Conservation (phyloP, 306 rosid species). For the Mimosa bimucronata region DNA sequence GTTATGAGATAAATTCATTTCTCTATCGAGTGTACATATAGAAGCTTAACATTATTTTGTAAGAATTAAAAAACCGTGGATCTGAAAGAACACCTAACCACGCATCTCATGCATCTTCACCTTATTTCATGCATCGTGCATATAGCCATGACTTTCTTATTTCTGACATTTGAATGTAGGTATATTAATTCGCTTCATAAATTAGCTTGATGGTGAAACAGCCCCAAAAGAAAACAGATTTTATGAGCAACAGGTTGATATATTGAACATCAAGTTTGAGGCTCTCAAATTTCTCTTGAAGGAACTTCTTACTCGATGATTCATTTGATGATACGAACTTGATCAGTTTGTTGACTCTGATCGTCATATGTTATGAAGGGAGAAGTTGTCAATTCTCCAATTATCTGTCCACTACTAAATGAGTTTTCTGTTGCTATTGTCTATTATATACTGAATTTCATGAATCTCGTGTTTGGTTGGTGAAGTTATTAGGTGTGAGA, state of each 20-base stretch:
- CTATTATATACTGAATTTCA: not conserved
- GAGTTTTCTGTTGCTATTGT: not conserved
- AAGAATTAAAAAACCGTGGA: too few species aligned
- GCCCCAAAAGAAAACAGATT: slow-evolving; percentile 47
- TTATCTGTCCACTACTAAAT: not conserved
- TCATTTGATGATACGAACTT: too few species aligned
- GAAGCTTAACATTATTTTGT: too few species aligned
- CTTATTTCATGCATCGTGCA: not conserved
- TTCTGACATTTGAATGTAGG: slow-evolving; percentile 43
- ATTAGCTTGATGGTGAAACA: slow-evolving; percentile 48
- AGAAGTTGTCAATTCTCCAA: not conserved
- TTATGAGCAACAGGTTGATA: slow-evolving; percentile 46
- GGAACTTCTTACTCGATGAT: not conserved
- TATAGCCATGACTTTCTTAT: slow-evolving; percentile 3
- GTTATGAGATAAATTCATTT: not conserved
- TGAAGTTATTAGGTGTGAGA: not conserved
- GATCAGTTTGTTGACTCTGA: too few species aligned
- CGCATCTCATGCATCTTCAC: too few species aligned
- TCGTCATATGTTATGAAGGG: not conserved
- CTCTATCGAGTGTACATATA: not conserved
- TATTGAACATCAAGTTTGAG: slow-evolving; percentile 38
- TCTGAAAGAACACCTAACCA: not conserved
- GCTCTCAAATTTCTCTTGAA: slow-evolving; percentile 47
- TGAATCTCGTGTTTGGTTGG: not conserved
- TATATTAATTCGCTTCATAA: slow-evolving; percentile 58